A percentile compares a stretch with the other conserved stretches of the same genome.
Evolutionary conservation across 2,329 filamentous ascomycete species (phyloP).

Genomic region (Diaporthe helianthi): DNA sequence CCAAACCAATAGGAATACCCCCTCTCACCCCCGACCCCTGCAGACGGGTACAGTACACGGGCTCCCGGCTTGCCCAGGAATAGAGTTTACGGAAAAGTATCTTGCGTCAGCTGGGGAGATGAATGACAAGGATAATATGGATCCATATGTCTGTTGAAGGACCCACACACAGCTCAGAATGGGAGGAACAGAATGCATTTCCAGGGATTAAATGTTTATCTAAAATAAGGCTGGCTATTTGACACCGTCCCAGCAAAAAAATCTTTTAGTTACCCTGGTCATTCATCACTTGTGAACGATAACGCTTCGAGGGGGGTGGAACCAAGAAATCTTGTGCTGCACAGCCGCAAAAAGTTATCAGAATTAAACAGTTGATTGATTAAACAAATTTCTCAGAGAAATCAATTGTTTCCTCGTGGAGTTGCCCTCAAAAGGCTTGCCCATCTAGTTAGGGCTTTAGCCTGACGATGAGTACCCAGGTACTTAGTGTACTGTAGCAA

Average conservation of each 20-base stretch:
- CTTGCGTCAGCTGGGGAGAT: background rate
- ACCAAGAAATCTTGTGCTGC: background rate
- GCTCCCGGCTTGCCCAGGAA: background rate
- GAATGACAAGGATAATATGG: background rate
- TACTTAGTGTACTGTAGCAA: too few relatives aligned
- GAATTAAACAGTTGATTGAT: too few relatives aligned
- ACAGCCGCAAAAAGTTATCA: too few relatives aligned
- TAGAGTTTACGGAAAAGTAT: background rate
- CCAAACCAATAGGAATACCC: background rate
- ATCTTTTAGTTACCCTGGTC: too few relatives aligned
- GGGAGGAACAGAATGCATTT: background rate
- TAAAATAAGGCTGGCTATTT: too few relatives aligned
- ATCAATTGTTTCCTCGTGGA: too few relatives aligned
- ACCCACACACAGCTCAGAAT: too few relatives aligned
- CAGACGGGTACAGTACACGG: constrained; percentile 8
- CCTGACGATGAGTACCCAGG: too few relatives aligned
- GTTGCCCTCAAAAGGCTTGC: too few relatives aligned
- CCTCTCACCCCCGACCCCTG: constrained; percentile 17
- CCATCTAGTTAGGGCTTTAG: too few relatives aligned
- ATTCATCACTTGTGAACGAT: background rate
- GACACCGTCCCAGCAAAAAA: background rate
- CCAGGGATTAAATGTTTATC: background rate
- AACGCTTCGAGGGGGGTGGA: background rate
- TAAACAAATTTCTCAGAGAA: too few relatives aligned
- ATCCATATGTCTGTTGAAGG: background rate